Conservation (phyloP, 306 rosid species). For the Cucumis cinereus region DNA sequence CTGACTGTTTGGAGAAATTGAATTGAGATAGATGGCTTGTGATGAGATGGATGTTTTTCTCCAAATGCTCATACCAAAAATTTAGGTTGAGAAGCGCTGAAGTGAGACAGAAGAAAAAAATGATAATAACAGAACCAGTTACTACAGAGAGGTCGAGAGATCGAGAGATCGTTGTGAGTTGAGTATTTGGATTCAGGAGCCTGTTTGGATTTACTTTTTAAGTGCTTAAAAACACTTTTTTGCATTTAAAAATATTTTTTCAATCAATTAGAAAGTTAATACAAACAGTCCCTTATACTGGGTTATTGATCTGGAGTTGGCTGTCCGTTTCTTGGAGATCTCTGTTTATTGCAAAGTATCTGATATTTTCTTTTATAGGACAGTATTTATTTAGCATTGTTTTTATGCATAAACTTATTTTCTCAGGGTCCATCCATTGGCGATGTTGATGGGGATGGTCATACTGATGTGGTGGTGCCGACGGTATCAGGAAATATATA, state of each 20-base stretch:
- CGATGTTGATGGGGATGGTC: slow-evolving; percentile 94
- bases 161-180: not conserved
- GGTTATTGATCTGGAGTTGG: not conserved
- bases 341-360: not conserved
- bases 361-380: not conserved
- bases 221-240: no score
- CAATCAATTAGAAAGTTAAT: no score
- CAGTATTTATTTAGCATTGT: not conserved
- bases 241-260: no score
- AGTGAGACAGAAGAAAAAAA: not conserved
- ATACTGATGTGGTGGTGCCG: slow-evolving; percentile 85
- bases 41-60: not conserved
- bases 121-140: not conserved
- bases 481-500: slow-evolving; percentile 81
- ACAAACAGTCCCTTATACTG: not conserved
- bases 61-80: not conserved
- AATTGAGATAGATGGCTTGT: not conserved
- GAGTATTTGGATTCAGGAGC: not conserved
- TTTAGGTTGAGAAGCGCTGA: not conserved
- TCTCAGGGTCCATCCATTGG: slow-evolving; percentile 81
- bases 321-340: not conserved
- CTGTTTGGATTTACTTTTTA: no score
- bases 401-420: slow-evolving; percentile 9
- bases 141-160: not conserved
- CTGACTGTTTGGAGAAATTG: not conserved